Evolutionary conservation across 495 filamentous ascomycete species (phyloP).

Genomic region (Penicillium silybi): DNA sequence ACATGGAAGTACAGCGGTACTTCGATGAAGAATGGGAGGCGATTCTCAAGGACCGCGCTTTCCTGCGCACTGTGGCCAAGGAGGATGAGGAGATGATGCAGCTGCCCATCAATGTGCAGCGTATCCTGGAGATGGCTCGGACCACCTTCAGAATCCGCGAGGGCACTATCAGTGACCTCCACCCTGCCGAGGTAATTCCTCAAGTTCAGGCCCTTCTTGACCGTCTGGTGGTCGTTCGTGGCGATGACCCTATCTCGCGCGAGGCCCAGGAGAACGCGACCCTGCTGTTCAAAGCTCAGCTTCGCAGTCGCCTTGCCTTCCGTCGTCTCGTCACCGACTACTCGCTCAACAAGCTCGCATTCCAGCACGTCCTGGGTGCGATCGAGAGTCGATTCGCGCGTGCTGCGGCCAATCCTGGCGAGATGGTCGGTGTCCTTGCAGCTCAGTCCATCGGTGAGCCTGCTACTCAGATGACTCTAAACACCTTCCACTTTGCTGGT

Average conservation of each 20-base stretch:
- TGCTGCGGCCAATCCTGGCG: slow-evolving; percentile 79
- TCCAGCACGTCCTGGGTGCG: slow-evolving; percentile 89
- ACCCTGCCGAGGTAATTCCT: slow-evolving; percentile 84
- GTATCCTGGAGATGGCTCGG: slow-evolving; percentile 85
- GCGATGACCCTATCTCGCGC: slow-evolving; percentile 70
- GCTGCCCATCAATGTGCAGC: slow-evolving; percentile 83
- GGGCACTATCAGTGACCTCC: slow-evolving; percentile 77
- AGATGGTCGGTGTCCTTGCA: slow-evolving; percentile 98
- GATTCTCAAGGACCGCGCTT: slow-evolving; percentile 66
- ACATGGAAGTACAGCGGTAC: slow-evolving; percentile 75
- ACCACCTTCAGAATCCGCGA: slow-evolving; percentile 88
- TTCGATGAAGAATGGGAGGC: slow-evolving; percentile 88
- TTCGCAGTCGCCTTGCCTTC: slow-evolving; percentile 88
- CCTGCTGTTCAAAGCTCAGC: slow-evolving; percentile 81
- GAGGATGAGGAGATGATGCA: slow-evolving; percentile 80
- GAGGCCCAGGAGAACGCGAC: slow-evolving; percentile 90
- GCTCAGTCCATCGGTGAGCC: slow-evolving; percentile 99
- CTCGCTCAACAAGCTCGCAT: slow-evolving; percentile 83
- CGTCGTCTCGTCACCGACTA: slow-evolving; percentile 81
- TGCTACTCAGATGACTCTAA: slow-evolving; percentile 98
- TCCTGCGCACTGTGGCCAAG: slow-evolving; percentile 62
- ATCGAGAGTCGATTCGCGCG: slow-evolving; percentile 80
- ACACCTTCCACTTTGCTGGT: slow-evolving; percentile 99
- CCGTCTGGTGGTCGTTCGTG: slow-evolving; percentile 76
- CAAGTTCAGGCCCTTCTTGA: slow-evolving; percentile 72